A percentile compares a stretch with the other conserved stretches of the same genome.
phyloP scores from a whole-genome alignment of 2,329 filamentous ascomycete species.

The Grosmannia huntii region DNA sequence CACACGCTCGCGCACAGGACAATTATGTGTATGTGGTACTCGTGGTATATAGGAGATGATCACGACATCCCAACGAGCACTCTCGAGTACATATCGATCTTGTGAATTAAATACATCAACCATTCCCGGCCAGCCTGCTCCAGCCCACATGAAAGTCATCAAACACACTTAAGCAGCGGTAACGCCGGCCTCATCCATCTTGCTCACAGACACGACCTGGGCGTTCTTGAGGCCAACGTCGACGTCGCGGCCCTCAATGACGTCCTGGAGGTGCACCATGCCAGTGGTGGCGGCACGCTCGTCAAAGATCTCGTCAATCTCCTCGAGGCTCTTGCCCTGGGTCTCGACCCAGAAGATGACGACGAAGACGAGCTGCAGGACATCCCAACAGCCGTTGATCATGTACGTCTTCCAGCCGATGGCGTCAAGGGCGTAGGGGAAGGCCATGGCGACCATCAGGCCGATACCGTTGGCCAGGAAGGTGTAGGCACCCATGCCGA shows the following conservation, averaged over 20 bases:
- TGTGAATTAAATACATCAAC: background rate
- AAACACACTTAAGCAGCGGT: background rate
- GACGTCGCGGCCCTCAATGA: background rate
- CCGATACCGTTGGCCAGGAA: slow-evolving; percentile 29
- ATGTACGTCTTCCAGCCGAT: slow-evolving; percentile 40
- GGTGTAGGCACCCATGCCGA: slow-evolving; percentile 30
- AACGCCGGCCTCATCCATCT: background rate
- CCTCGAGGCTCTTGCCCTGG: slow-evolving; percentile 14
- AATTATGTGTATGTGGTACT: background rate
- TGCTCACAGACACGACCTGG: background rate
- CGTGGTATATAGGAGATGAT: background rate
- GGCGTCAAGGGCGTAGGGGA: slow-evolving; percentile 29
- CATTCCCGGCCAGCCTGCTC: background rate
- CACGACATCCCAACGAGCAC: background rate
- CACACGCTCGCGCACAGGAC: no score
- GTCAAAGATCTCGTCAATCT: slow-evolving; percentile 32
- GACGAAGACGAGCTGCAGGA: slow-evolving; percentile 25
- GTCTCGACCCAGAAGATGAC: slow-evolving; percentile 37
- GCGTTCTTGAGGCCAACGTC: background rate
- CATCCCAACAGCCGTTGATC: slow-evolving; percentile 29
- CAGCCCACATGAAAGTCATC: background rate
- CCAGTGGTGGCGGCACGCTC: slow-evolving; percentile 1
- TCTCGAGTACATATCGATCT: background rate
- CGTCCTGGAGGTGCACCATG: background rate
- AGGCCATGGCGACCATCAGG: slow-evolving; percentile 30